Conservation (phyloP, 2,329 filamentous ascomycete species). For the Leptographium flavum region DNA sequence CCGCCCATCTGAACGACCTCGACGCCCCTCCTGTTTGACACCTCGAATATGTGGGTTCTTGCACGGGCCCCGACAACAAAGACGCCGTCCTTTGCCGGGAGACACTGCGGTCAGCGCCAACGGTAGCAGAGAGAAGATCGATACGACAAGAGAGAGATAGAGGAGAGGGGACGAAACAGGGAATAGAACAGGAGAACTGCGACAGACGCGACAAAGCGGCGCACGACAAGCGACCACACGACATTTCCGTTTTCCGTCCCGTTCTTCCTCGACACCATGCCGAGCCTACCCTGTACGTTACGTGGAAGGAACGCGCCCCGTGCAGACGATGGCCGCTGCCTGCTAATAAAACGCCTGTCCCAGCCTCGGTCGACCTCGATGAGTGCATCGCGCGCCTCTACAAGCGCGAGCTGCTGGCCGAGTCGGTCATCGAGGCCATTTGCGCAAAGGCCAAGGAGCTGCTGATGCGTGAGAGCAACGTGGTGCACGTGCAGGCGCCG, state of each 20-base stretch:
- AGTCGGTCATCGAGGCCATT: conserved; percentile 97
- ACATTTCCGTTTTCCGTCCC: too few relatives aligned
- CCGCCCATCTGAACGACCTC: neutral
- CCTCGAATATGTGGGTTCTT: conserved; percentile 16
- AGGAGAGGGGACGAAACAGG: neutral
- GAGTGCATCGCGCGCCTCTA: conserved; percentile 96
- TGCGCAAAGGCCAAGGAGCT: conserved; percentile 98
- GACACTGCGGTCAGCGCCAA: conserved; percentile 5
- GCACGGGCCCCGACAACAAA: conserved; percentile 14
- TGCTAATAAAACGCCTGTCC: too few relatives aligned
- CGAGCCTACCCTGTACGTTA: conserved; percentile 19
- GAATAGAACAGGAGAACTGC: neutral
- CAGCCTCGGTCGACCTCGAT: conserved; percentile 93
- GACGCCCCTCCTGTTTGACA: conserved; percentile 11
- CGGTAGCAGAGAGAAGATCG: neutral
- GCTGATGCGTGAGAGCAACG: conserved; percentile 99
- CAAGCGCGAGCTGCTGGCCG: conserved; percentile 86
- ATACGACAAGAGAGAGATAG: neutral
- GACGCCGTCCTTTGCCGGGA: conserved; percentile 15
- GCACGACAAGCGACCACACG: neutral
- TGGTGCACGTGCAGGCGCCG: conserved; percentile 89
- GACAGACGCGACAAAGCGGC: neutral
- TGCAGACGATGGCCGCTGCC: too few relatives aligned
- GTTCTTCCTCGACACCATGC: conserved; percentile 14
- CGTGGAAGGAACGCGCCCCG: neutral